Evolutionary conservation across 2,329 filamentous ascomycete species (phyloP), one percentile per base, ranked within the genome.

Genomic region (Xylaria sp.): DNA sequence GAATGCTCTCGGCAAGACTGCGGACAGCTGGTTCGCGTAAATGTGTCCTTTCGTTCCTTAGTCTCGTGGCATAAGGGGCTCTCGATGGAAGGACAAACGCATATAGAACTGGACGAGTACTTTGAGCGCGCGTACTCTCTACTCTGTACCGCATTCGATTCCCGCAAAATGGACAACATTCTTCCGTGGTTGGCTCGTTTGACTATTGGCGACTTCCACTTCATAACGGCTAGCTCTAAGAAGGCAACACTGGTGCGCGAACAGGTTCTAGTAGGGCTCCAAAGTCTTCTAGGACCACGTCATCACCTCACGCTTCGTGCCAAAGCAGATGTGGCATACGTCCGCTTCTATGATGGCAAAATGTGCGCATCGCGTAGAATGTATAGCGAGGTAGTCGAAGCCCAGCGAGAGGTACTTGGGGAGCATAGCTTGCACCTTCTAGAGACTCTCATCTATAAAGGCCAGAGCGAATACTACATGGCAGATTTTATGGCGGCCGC

Each of bases 381-480:
- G n/a, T 54, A 54, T 54, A 34, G 14, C 24, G 51, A 54, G 51
- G 51, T 54, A 14, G 9, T 54, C 4, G 27, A 54, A 1, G 34
- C 11, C 17, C 51, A 54, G 24, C 51, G 24, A 7, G 51, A 32
- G n/a, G 51, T 54, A 9, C 51, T 54, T 32, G 51, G 51, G 24
- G 51, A 34, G n/a, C 51, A 54, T 2, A 54, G 51, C 14, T 2
- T 11, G 17, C 51, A 32, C 27, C 7, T 54, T 24, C 51, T 54
- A 5, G 30, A 54, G 24, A 54, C 51, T 32, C 51, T 54, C 27
- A 34, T 14, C 34, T 54, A 32, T 9, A 54, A 54, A 24, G 51
- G 51, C 11, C 51, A 54, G 27, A 54, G 51, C 51, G 51, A 54
- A 34, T 54, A 32, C 30, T 54, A 54, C 51, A 54, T 54, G 51